A percentile compares a stretch with the other conserved stretches of the same genome.
phyloP scores from a whole-genome alignment of 768 basidiomycete species.

The Tubosaeta brunneosetosa region DNA sequence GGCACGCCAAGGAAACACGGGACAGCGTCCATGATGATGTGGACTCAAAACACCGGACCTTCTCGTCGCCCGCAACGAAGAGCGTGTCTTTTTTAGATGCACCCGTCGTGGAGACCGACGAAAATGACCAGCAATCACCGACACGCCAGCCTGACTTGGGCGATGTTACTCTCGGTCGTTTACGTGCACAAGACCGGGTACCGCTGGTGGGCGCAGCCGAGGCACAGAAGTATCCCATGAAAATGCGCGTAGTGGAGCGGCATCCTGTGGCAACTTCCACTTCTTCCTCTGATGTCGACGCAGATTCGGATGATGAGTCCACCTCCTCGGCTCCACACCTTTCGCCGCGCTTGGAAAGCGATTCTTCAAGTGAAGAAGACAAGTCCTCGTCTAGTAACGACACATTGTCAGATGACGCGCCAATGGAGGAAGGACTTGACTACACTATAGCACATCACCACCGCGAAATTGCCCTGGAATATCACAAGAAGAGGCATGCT shows the following conservation, averaged over 20 bases:
- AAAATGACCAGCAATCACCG: conserved; percentile 7
- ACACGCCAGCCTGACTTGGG: conserved; percentile 42
- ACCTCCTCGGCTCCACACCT: conserved; percentile 29
- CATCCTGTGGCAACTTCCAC: conserved; percentile 32
- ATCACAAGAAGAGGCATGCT: conserved; percentile 54
- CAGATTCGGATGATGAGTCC: conserved; percentile 73
- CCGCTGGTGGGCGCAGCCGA: conserved; percentile 29
- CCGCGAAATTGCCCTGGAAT: conserved; percentile 69
- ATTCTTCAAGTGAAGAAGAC: conserved; percentile 18
- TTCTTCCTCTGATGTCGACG: conserved; percentile 5
- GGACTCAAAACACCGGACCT: conserved; percentile 22
- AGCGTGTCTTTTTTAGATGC: conserved; percentile 60
- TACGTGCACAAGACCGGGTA: conserved; percentile 38
- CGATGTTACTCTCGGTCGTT: conserved; percentile 48
- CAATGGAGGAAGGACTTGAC: conserved; percentile 49
- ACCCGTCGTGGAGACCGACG: conserved; percentile 19
- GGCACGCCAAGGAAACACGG: conserved; percentile 36
- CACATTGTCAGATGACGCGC: conserved; percentile 35
- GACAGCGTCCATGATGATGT: conserved; percentile 27
- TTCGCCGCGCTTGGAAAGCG: conserved; percentile 33
- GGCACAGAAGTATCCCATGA: conserved; percentile 50
- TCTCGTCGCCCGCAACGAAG: conserved; percentile 46
- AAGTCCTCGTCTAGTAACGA: conserved; percentile 20
- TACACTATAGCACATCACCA: conserved; percentile 63
- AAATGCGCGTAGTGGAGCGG: conserved; percentile 66